Evolutionary conservation across 2,329 filamentous ascomycete genomes (phyloP).

Genomic region (Stenocarpella maydis): DNA sequence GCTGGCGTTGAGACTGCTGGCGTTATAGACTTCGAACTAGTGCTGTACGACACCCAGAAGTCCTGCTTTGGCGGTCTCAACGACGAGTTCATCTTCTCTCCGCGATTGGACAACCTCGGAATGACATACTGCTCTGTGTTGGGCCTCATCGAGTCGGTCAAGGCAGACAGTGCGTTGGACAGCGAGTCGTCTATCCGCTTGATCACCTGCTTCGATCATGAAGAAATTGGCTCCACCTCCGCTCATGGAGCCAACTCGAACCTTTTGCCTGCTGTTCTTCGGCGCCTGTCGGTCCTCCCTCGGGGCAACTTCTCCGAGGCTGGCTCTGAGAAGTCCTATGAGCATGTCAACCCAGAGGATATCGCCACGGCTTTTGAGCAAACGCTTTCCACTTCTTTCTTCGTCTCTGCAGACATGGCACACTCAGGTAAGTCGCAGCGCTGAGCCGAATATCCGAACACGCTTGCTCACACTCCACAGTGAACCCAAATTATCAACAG

Average conservation of each 20-base stretch:
- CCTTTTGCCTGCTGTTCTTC: constrained; percentile 84
- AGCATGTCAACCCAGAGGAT: constrained; percentile 62
- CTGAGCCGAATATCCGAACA: neutral
- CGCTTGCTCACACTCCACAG: constrained; percentile 47
- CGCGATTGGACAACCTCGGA: constrained; percentile 93
- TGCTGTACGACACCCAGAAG: constrained; percentile 97
- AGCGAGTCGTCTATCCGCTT: constrained; percentile 84
- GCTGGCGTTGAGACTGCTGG: constrained; percentile 74
- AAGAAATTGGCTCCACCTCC: constrained; percentile 92
- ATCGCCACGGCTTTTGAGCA: constrained; percentile 89
- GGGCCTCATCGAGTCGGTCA: constrained; percentile 83
- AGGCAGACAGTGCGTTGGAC: constrained; percentile 70
- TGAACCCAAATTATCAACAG: constrained; percentile 91
- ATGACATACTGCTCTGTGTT: constrained; percentile 94
- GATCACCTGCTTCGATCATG: constrained; percentile 96
- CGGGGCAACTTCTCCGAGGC: constrained; percentile 58
- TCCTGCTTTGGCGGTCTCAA: constrained; percentile 87
- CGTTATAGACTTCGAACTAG: constrained; percentile 91
- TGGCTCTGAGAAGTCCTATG: constrained; percentile 71
- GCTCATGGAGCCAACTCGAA: constrained; percentile 96
- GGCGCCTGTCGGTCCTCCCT: constrained; percentile 83
- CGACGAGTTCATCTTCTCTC: constrained; percentile 94
- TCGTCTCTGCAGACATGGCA: constrained; percentile 97
- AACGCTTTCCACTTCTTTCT: constrained; percentile 88
- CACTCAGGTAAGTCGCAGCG: constrained; percentile 60